Evolutionary conservation across 345 rosid species (phyloP).

Genomic region (Rhodamnia argentea): DNA sequence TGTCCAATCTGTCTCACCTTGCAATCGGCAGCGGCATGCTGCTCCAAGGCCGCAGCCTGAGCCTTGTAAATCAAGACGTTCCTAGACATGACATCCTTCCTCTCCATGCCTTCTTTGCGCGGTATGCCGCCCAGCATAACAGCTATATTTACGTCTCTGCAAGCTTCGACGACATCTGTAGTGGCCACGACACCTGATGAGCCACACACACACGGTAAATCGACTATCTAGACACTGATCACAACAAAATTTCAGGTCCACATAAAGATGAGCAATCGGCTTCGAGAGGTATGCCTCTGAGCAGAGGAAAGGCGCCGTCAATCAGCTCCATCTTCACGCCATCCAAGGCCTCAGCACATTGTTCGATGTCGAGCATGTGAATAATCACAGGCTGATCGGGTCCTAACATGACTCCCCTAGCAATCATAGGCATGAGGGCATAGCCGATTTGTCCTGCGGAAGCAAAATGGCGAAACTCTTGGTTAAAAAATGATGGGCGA

Average conservation of each 20-base stretch:
- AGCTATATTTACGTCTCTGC: conserved; percentile 54
- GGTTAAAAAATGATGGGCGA: neutral
- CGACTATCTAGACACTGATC: neutral
- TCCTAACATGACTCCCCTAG: conserved; percentile 74
- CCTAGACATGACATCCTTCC: conserved; percentile 67
- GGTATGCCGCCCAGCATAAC: conserved; percentile 68
- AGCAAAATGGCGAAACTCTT: neutral
- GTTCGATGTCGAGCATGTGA: conserved; percentile 71
- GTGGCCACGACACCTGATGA: conserved; percentile 58
- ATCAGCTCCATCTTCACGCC: conserved; percentile 71
- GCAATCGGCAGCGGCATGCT: conserved; percentile 67
- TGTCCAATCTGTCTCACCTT: conserved; percentile 22
- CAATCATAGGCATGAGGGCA: conserved; percentile 79
- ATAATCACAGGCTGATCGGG: conserved; percentile 73
- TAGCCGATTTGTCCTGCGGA: conserved; percentile 78
- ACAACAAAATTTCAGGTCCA: neutral
- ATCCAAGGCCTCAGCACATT: conserved; percentile 48
- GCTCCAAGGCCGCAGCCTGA: conserved; percentile 74
- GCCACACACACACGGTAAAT: neutral
- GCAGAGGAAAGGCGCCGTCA: conserved; percentile 84
- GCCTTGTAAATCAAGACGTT: conserved; percentile 67
- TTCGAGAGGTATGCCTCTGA: conserved; percentile 17
- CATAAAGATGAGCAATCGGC: neutral
- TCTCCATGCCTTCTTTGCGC: conserved; percentile 63
- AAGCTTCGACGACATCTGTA: conserved; percentile 57